Conservation (phyloP, 306 rosid genomes). For the Vicia villosa region DNA sequence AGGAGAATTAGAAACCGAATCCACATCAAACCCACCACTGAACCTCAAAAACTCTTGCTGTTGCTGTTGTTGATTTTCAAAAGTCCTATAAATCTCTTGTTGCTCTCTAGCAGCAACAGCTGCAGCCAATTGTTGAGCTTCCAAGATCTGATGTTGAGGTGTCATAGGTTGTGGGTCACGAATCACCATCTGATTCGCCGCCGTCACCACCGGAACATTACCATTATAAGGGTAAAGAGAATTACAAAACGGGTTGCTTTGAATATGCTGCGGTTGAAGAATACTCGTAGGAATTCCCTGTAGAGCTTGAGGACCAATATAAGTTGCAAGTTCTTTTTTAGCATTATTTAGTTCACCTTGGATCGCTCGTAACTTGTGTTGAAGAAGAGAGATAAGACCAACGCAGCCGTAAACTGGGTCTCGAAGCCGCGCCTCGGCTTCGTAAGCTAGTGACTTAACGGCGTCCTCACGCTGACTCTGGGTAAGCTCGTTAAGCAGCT, state of each 20-base stretch:
- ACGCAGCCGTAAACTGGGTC: conserved; percentile 96
- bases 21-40: conserved; percentile 61
- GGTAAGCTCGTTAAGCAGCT: conserved; percentile 75
- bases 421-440: conserved; percentile 81
- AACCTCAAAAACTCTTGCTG: conserved; percentile 61
- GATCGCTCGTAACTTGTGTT: conserved; percentile 62
- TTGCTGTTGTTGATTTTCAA: conserved; percentile 53
- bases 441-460: conserved; percentile 83
- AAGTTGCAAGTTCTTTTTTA: conserved; percentile 70
- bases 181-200: conserved; percentile 50
- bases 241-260: conserved; percentile 40
- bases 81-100: conserved; percentile 61
- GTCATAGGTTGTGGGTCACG: conserved; percentile 49
- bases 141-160: conserved; percentile 55
- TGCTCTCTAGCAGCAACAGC: conserved; percentile 68
- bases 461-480: conserved; percentile 80
- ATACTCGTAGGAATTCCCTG: conserved; percentile 43
- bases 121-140: conserved; percentile 73
- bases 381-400: conserved; percentile 85
- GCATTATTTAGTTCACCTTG: conserved; percentile 63
- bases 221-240: conserved; percentile 44
- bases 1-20: conserved; percentile 44
- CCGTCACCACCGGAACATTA: conserved; percentile 33
- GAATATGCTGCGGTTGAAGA: conserved; percentile 47
- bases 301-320: conserved; percentile 71